Percentiles rank a stretch among this genome's conserved stretches.
Evolutionary conservation across 306 rosid genomes (phyloP).

Genomic region (Vachellia collinsii): DNA sequence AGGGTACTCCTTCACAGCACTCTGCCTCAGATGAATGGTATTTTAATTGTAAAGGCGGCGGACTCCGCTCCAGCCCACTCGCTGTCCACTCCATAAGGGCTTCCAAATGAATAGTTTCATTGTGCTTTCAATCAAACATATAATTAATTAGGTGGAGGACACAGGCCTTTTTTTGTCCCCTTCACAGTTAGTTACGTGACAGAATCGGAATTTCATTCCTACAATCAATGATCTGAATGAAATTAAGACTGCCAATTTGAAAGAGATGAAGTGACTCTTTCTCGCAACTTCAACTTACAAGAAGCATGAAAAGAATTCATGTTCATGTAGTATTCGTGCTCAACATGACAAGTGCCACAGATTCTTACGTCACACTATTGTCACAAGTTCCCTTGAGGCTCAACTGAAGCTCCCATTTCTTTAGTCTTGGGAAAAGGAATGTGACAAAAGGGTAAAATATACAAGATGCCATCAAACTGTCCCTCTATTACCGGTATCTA

Average conservation of each 20-base stretch:
- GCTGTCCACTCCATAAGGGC: slow-evolving; percentile 20
- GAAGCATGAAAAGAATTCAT: slow-evolving; percentile 38
- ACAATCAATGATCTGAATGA: background rate
- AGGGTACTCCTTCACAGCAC: slow-evolving; percentile 26
- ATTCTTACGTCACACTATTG: slow-evolving; percentile 7
- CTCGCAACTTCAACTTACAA: slow-evolving; percentile 36
- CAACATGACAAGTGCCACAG: slow-evolving; percentile 7
- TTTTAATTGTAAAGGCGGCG: slow-evolving; percentile 41
- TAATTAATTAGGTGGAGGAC: background rate
- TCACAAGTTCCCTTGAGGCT: slow-evolving; percentile 26
- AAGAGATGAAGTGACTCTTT: slow-evolving; percentile 12
- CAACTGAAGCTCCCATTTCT: background rate
- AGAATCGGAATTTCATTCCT: background rate
- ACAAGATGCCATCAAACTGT: slow-evolving; percentile 25
- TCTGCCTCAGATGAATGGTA: slow-evolving; percentile 20
- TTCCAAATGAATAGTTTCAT: slow-evolving; percentile 11
- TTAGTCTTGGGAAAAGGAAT: background rate
- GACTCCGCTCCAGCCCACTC: slow-evolving; percentile 26
- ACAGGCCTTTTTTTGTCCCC: background rate
- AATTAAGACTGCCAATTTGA: background rate
- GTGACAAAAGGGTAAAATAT: slow-evolving; percentile 28
- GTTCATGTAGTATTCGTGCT: slow-evolving; percentile 29
- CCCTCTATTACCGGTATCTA: slow-evolving; percentile 25
- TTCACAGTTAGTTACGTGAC: background rate
- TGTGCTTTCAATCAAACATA: background rate